Percentiles rank a stretch among this genome's conserved stretches.
Conservation (phyloP, 768 basidiomycete species). For the Tylopilus intermedius region DNA sequence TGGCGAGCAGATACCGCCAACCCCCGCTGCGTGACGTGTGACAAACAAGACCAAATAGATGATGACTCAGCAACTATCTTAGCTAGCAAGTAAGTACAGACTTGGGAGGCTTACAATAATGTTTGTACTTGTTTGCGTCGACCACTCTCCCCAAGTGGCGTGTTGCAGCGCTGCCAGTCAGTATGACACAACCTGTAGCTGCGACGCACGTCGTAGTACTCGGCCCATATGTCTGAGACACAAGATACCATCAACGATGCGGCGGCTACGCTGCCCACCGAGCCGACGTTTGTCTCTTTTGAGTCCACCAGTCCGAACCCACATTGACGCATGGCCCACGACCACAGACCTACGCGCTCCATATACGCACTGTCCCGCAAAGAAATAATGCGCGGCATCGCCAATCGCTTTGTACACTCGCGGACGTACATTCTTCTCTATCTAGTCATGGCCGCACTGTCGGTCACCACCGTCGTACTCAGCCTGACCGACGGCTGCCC, state of each 20-base stretch:
- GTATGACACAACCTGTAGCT: slow-evolving; percentile 10
- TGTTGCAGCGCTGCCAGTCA: background rate
- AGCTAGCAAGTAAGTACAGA: no score
- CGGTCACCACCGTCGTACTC: slow-evolving; percentile 79
- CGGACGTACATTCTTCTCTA: slow-evolving; percentile 84
- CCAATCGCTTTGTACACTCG: slow-evolving; percentile 87
- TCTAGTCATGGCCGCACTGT: slow-evolving; percentile 82
- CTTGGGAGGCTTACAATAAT: background rate
- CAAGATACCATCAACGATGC: slow-evolving; percentile 28
- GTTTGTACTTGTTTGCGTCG: slow-evolving; percentile 32
- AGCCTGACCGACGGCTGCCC: slow-evolving; percentile 84
- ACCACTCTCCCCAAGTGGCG: background rate
- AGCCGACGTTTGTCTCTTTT: slow-evolving; percentile 28
- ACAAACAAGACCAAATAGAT: background rate
- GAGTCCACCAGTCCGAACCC: slow-evolving; percentile 4
- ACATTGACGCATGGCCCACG: slow-evolving; percentile 14
- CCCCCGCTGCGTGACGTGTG: no score
- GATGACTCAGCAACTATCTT: background rate
- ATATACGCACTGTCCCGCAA: slow-evolving; percentile 80
- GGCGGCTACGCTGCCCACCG: slow-evolving; percentile 29
- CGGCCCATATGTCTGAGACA: slow-evolving; percentile 34
- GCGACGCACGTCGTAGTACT: slow-evolving; percentile 2
- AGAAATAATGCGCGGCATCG: slow-evolving; percentile 80
- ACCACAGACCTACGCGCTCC: slow-evolving; percentile 63
- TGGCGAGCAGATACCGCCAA: no score